Percentiles rank a stretch among this genome's conserved stretches.
These are phyloP conservation scores for Nakazawaea wyomingensis DNA, from an alignment of 805 yeast genomes.

Conservation along the genomic window DNA sequence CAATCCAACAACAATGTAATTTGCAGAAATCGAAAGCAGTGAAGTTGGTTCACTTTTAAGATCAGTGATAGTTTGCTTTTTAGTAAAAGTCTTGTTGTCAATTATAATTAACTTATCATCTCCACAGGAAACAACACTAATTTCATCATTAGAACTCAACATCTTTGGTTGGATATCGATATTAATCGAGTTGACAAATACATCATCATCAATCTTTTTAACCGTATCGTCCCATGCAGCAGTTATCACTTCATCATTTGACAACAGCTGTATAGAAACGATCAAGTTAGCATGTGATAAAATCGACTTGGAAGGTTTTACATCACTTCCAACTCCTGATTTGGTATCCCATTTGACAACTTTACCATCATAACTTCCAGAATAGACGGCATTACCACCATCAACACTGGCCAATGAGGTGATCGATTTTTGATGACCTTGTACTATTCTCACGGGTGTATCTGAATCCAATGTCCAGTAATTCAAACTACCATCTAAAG, in stretches of 20 bases:
- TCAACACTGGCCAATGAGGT: constrained; percentile 41
- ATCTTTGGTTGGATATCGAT: constrained; percentile 45
- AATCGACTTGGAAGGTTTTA: constrained; percentile 27
- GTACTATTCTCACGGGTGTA: constrained; percentile 35
- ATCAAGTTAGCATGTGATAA: constrained; percentile 59
- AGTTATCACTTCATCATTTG: constrained; percentile 34
- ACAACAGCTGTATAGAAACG: constrained; percentile 37
- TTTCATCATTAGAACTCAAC: constrained; percentile 29
- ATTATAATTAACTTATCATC: constrained; percentile 35
- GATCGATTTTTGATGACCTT: constrained; percentile 81
- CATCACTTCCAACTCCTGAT: constrained; percentile 29
- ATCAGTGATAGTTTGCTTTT: too few relatives aligned
- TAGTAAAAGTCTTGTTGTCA: constrained; percentile 25
- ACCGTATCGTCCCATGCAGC: constrained; percentile 89
- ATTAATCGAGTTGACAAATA: constrained; percentile 26
- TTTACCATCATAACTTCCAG: constrained; percentile 84
- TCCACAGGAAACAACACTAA: constrained; percentile 39
- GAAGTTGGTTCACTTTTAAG: constrained; percentile 36
- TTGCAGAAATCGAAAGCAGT: constrained; percentile 39
- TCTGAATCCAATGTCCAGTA: constrained; percentile 41
- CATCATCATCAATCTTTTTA: constrained; percentile 30
- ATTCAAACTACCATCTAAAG: constrained; percentile 68
- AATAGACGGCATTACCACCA: constrained; percentile 26
- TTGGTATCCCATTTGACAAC: constrained; percentile 53
- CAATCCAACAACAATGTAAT: constrained; percentile 45